These are phyloP conservation scores for Solanum appendiculatum DNA, from an alignment of 257 asterid genomes.

Conservation along the genomic window DNA sequence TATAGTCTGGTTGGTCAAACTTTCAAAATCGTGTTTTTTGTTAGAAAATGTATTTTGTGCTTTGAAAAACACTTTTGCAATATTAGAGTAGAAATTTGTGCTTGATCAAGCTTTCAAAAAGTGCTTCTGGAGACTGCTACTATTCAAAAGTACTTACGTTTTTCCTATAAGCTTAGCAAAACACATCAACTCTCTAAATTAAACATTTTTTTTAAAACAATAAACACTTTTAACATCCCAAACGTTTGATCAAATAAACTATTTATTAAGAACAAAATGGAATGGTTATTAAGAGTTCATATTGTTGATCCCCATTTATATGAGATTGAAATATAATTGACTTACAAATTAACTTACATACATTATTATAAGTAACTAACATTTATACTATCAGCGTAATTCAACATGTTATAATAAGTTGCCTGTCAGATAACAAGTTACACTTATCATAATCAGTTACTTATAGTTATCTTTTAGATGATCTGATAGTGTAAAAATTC, in stretches of 20 bases:
- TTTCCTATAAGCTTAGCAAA: neutral
- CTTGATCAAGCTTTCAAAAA: neutral
- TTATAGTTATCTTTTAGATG: neutral
- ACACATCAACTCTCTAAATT: neutral
- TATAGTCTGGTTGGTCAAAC: neutral
- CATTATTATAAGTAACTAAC: neutral
- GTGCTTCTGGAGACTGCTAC: neutral
- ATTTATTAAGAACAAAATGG: neutral
- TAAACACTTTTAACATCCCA: neutral
- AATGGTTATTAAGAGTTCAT: neutral
- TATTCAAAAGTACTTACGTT: neutral
- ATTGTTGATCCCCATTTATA: neutral
- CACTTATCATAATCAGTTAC: neutral
- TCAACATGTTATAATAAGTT: neutral
- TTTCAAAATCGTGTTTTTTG: neutral
- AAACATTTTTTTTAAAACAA: neutral
- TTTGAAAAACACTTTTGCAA: neutral
- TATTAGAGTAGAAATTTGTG: neutral
- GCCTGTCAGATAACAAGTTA: neutral
- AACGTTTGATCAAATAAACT: neutral
- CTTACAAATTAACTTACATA: neutral
- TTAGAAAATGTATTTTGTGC: neutral
- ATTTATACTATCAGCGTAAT: neutral
- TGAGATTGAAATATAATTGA: neutral
- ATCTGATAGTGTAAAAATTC: neutral